Evolutionary conservation across 2,329 filamentous ascomycete species (phyloP), one percentile per base, ranked within the genome.

Genomic region (Microascus cirrosus): DNA sequence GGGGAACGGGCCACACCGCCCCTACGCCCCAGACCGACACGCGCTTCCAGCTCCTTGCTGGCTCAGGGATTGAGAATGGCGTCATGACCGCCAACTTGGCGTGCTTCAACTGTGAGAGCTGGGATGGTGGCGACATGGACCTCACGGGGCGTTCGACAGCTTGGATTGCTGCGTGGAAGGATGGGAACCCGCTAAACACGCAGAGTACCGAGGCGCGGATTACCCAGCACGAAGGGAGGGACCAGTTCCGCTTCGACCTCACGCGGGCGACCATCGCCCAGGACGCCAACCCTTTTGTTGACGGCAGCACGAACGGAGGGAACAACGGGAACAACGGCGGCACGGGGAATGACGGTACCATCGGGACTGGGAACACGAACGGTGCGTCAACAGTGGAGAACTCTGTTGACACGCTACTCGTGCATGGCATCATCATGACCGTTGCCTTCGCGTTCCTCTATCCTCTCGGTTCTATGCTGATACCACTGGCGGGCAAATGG

Each of bases 401-500:
- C 55, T 22, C 32, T 12, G 61, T 66, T 12, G 65, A 63, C 3
- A 64, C 73, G 10, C 54, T 74, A 18, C 65, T 74, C 6, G 68
- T 77, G 0, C 83, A 86, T 61, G 84, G 82, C 54, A 73, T 83
- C 62, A 70, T 86, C 64, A 83, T 86, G 82, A 76, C 77, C 28
- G 65, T 85, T 53, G 77, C 80, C 20, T 83, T 85, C 62, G 74
- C 80, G 3, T 64, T 80, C 13, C 69, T 84, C 24, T 86, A 84
- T 61, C 84, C 84, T 1, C 62, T 85, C 2, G 84, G 83, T 5
- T 75, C 83, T 10, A 70, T 82, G 3, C 66, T 84, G 48, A 85
- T 86, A 77, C 80, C 83, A 2, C 61, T 85, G 3, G 61, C 84
- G 7, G 77, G 79, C 52, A 79, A 74, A 53, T 85, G 78, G 78